Base-by-base conservation (phyloP, 164 flowering plant genomes). In the Kalanchoe fedtschenkoi region DNA sequence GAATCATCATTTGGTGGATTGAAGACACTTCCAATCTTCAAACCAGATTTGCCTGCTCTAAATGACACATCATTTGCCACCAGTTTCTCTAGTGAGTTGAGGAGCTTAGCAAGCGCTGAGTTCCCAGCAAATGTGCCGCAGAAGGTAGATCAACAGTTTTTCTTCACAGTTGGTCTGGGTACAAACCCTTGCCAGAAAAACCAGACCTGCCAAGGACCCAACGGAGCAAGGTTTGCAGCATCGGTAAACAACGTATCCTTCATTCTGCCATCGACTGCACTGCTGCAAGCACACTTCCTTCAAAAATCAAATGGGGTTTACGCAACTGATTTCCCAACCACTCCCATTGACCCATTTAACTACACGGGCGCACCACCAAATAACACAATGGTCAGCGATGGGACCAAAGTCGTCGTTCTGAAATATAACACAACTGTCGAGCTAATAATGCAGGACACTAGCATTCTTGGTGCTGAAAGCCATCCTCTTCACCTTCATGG, bases 401-500 rank as follows among this genome's bases (percentile, higher is more conserved):
- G 76, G 0, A 81, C 88, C 0, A 71, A 66, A 33, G 64, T 66
- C 46, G 76, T 72, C 66, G 80, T 70, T 68, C 67, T 83, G 17
- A 69, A 74, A 0, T 81, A 65, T 70, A 79, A 79, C 64, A 47
- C 85, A 0, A 78, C 69, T 10, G 81, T 81, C 57, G 81, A 83
- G 77, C 15, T 81, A 63, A 80, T 79, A 51, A 5, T 83, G 82
- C 85, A 81, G 69, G 85, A 62, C 69, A 81, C 88, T 0, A 76
- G 80, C 73, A 81, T 83, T 34, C 29, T 77, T 1, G 78, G 77
- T 0, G 75, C 71, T 10, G 88, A 83, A 71, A 79, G 75, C 61
- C 87, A 83, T 57, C 85, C 85, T 21, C 72, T 83, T 29, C 88
- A 83, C 62, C 74, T 81, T 10, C 88, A 83, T 61, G 88, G 88